Conservation (phyloP, 2,329 filamentous ascomycete genomes). For the Diaporthe aspalathi region DNA sequence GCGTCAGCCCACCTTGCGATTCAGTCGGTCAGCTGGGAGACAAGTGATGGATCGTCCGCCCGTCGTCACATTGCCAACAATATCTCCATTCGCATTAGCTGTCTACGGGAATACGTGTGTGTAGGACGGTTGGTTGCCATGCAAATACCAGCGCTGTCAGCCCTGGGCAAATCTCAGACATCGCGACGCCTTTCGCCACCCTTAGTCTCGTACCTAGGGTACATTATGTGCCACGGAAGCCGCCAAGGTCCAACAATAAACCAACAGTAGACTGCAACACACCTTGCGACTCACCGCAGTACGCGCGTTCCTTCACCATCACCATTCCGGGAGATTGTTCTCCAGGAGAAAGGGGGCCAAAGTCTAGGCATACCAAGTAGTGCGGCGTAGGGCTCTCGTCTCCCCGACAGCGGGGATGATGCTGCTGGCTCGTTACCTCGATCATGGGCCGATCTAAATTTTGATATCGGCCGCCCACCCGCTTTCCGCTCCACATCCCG, state of each 20-base stretch:
- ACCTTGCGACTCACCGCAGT: not conserved
- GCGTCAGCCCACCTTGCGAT: conserved; percentile 8
- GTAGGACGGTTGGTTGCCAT: not conserved
- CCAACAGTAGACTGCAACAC: not conserved
- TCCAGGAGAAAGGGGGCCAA: not conserved
- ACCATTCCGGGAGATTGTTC: not conserved
- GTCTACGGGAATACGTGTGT: not conserved
- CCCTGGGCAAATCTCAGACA: not conserved
- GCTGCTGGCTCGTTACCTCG: not conserved
- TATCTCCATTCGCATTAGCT: not conserved
- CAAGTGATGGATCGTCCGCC: not conserved
- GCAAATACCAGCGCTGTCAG: no score
- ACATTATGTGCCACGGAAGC: not conserved
- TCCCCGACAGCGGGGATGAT: conserved; percentile 9
- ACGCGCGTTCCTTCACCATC: conserved; percentile 11
- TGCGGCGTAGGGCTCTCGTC: conserved; percentile 12
- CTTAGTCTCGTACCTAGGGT: not conserved
- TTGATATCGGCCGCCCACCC: conserved; percentile 14
- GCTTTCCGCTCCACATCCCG: conserved; percentile 18
- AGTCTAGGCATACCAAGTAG: conserved; percentile 7
- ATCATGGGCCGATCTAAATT: conserved; percentile 26
- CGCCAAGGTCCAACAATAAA: conserved; percentile 16
- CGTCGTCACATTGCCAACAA: conserved; percentile 13
- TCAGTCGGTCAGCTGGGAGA: not conserved
- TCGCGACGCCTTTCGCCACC: not conserved